Conservation (phyloP, 768 basidiomycete genomes). For the Ephemerocybe angulata region DNA sequence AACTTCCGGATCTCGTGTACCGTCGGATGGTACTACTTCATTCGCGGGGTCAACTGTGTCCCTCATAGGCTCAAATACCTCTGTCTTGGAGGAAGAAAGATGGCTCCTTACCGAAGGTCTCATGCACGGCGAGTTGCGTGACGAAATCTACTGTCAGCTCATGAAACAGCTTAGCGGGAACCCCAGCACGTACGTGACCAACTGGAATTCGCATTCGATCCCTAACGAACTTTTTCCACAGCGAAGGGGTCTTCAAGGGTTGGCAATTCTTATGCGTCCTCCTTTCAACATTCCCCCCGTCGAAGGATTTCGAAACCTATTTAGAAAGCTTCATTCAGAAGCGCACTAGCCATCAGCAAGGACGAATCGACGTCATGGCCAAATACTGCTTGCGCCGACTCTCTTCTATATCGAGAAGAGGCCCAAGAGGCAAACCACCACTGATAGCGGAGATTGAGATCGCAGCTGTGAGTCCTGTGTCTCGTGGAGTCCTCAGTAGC, state of each 20-base stretch:
- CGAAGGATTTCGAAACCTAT: conserved; percentile 87
- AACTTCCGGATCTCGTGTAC: conserved; percentile 45
- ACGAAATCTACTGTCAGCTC: conserved; percentile 90
- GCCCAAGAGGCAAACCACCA: conserved; percentile 82
- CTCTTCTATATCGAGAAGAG: conserved; percentile 70
- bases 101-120: conserved; percentile 84
- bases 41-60: conserved; percentile 48
- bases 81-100: conserved; percentile 76
- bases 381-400: conserved; percentile 86
- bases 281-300: conserved; percentile 89
- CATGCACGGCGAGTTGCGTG: conserved; percentile 76
- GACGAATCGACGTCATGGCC: conserved; percentile 85
- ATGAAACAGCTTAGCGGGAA: conserved; percentile 90
- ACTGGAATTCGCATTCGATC: neutral
- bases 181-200: conserved; percentile 60
- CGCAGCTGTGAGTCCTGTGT: conserved; percentile 59
- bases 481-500: neutral
- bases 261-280: conserved; percentile 93
- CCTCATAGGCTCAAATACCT: conserved; percentile 30
- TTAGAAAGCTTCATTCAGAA: conserved; percentile 76
- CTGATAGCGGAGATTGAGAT: conserved; percentile 85
- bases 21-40: conserved; percentile 40
- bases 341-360: conserved; percentile 62
- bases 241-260: conserved; percentile 84
- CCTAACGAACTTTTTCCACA: conserved; percentile 28